Evolutionary conservation across 352 stramenopile species (phyloP), one percentile per base, ranked within the genome.

Genomic region (Phytophthora pluvialis): DNA sequence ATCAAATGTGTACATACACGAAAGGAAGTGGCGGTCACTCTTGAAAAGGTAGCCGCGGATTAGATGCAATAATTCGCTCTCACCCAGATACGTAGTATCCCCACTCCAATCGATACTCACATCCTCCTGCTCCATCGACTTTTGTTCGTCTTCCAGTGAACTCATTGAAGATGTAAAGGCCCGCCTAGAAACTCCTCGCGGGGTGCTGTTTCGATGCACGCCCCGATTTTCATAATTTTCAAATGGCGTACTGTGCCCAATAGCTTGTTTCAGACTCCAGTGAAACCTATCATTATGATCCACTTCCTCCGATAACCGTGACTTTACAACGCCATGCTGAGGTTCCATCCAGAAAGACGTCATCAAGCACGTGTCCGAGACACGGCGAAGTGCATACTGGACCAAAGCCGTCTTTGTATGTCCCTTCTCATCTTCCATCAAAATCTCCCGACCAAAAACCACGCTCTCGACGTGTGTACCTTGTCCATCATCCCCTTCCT

Each of bases 271-370:
- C 33, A 91, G 48, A 38, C 78, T 82, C 73, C 78, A 86, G 47
- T 93, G 84, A 60, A 93, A 90, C 4, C 43, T 75, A 48, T 93
- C 83, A 4, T 64, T 80, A n/a, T 62, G 40, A 29, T 84, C 80
- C 29, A 71, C 63, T 36, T 76, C 49, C 33, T 73, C 56, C 1
- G 84, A 81, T 25, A 93, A 42, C 0, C 70, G 80, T 16, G 73
- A 80, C 48, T 90, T 90, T 16, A 91, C 75, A 43, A 81, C 72
- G 5, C 86, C 86, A 66, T 93, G 81, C 56, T 94, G 84, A 3
- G 88, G 88, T 60, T 96, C 88, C 86, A 96, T 95, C 88, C 88
- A 96, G 33, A 96, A 87, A 6, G 86, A 95, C 9, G 86, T 96
- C 75, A 93, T 79, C 32, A 96, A 64, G n/a, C 73, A 88, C 32